A percentile compares a stretch with the other conserved stretches of the same genome.
These are phyloP conservation scores for Melampsora allii-populina DNA, from an alignment of 1,284 basidiomycete genomes.

Conservation along the genomic window DNA sequence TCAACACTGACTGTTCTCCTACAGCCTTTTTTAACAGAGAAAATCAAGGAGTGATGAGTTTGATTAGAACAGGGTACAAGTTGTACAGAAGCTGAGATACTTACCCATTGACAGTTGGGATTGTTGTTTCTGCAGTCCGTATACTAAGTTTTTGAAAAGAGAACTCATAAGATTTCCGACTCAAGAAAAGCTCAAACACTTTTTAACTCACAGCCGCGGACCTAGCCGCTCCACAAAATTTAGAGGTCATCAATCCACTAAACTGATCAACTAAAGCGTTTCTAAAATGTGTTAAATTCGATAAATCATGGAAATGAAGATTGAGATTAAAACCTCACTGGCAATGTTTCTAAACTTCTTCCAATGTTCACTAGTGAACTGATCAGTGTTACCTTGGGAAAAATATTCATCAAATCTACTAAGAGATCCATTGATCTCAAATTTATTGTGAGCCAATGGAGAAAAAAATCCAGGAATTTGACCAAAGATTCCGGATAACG, in stretches of 20 bases:
- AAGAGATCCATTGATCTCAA: neutral
- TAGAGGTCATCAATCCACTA: neutral
- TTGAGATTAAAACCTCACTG: neutral
- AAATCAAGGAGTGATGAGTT: neutral
- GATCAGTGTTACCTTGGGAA: neutral
- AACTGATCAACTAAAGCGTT: neutral
- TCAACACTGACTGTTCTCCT: neutral
- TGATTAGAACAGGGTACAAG: neutral
- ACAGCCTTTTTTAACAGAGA: neutral
- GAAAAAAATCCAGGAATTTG: neutral
- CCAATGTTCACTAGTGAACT: neutral
- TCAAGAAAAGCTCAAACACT: no score
- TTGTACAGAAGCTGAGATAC: neutral
- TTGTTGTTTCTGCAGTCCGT: neutral
- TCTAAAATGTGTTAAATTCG: neutral
- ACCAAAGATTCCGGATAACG: neutral
- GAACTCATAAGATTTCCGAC: neutral
- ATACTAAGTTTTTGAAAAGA: neutral
- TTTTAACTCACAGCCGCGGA: neutral
- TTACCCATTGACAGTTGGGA: slow-evolving; percentile 1
- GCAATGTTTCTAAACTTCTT: neutral
- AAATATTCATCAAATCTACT: neutral
- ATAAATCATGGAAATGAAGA: neutral
- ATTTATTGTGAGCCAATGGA: slow-evolving; percentile 3
- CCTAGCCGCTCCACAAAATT: neutral